Base-by-base conservation (phyloP, 208 protist species). In the Zelonia costaricensis region DNA sequence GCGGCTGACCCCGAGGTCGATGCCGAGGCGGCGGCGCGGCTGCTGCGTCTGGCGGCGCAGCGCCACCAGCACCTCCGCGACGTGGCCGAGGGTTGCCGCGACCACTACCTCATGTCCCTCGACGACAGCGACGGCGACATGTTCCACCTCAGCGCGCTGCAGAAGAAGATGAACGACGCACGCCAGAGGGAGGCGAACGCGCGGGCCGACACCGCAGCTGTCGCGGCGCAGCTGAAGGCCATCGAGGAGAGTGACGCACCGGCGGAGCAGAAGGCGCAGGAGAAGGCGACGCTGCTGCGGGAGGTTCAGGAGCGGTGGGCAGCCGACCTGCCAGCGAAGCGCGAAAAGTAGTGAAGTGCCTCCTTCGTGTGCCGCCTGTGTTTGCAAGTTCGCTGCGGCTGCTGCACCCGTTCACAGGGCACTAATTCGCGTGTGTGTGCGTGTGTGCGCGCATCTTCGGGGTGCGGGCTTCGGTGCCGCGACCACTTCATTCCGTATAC, bases 91-190 rank as follows among this genome's bases (percentile, higher is more conserved):
- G 62, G 70, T 6, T 61, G 55, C 35, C 43, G 44, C 1, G 64
- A 83, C 31, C 62, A 69, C 43, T 83, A 83, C 55, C 42, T 83
- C 54, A 65, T 83, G 45, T 52, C 77, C 0, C 54, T 83, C 23
- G 77, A 83, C 44, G 77, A 83, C 62, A 83, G 77, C 48, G 72
- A 78, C 33, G 54, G 56, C 22, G 77, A 83, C 36, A 46, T 83
- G n/a, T 54, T 71, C 10, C 31, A 71, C 47, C 13, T 64, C 47
- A 58, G 58, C 42, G 20, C 27, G 10, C 56, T 71, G 7, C 47
- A 57, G 27, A 61, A 55, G 38, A 61, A 55, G 20, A 69, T 69
- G 54, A 23, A 13, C 3, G 44, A 46, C 5, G 16, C 63, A 12
- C 63, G 63, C 18, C 58, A 56, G 25, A 35, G 18, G 12, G 63